Evolutionary conservation across 2,329 filamentous ascomycete genomes (phyloP), one percentile per base, ranked within the genome.

Genomic region (Coleophoma cylindrospora): DNA sequence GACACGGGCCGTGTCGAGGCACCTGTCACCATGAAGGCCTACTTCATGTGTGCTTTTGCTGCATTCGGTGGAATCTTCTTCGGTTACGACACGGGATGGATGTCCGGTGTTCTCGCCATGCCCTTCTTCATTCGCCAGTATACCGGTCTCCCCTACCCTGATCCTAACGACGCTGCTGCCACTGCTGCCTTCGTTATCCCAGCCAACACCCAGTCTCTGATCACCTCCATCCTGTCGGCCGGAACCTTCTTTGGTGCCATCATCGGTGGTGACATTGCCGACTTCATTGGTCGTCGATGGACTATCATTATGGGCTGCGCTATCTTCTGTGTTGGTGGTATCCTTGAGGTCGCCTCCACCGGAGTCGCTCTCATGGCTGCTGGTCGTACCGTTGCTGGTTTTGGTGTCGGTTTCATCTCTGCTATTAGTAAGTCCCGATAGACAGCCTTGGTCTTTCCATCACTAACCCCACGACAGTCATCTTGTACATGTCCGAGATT

Each of bases 221-320:
- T 62, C 37, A 58, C 58, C 40, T 61, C 60, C 11, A 61, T 92
- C 59, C 80, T 92, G 49, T 91, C 88, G 34, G 80, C 57, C 64
- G 86, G 87, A 69, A 91, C 88, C 58, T 92, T 92, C 77, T 87
- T 91, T 54, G 89, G 88, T 66, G 84, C 89, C 50, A 64, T 92
- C 57, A 81, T 89, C 54, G 87, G 86, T 51, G 88, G 88, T 75
- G 86, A 90, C 66, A 66, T 91, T 54, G 81, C 88, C 57, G 89
- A 94, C 66, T 79, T 74, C 67, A 82, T 88, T 50, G 89, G 89
- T 59, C 83, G 86, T 66, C 84, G 85, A 61, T 81, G 75, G 65
- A 87, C 86, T 54, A 80, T 90, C 68, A 83, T 90, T 51, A 15
- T 53, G 21, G 61, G 61, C 12, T 62, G 58, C 64, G 81, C 83